Base-by-base conservation (phyloP, 805 yeast genomes). In the Metschnikowia proteae region DNA sequence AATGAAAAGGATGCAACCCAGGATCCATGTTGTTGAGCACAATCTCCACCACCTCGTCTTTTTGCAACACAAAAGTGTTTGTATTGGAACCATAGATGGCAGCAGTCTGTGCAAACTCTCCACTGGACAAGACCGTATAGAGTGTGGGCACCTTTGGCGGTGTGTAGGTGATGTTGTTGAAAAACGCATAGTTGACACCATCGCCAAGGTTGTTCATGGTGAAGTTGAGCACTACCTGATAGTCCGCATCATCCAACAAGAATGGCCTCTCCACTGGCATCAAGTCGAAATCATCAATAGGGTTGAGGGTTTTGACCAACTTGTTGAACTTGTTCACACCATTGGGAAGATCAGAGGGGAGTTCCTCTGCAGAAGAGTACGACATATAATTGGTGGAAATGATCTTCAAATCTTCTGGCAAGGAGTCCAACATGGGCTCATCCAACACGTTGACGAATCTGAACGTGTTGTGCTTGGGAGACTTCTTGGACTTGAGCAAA, bases 21-120 rank as follows among this genome's bases (percentile, higher is more conserved):
- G 85, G 83, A 64, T 90, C 97, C 60, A 74, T 75, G 62, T 90
- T 91, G 62, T 88, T 86, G 39, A 90, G 63, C 1, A 88, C 86
- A 39, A 90, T 67, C 58, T 90, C 96, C 41, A 91, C 75, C 35
- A 83, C 77, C 43, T 84, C 88, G 44, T 79, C 80, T 4, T 73
- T 61, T 48, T 80, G 78, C 23, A 89, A 67, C 1, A 88, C 75
- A 57, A 75, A 77, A 0, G 86, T 69, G 61, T 83, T 83, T 47
- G 85, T 82, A 59, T 82, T 83, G 17, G 84, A 74, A 42, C 95
- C 92, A 61, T 86, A 92, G 45, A 91, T 82, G n/a, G 69, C 62
- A 3, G 76, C 71, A 56, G 86, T 76, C 7, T 73, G 66, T 25
- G 84, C 83, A 7, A 71, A 52, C 50, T 69, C 70, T 49, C 90